phyloP scores from a whole-genome alignment of 441 rosid genomes.

The Sinapis alba region DNA sequence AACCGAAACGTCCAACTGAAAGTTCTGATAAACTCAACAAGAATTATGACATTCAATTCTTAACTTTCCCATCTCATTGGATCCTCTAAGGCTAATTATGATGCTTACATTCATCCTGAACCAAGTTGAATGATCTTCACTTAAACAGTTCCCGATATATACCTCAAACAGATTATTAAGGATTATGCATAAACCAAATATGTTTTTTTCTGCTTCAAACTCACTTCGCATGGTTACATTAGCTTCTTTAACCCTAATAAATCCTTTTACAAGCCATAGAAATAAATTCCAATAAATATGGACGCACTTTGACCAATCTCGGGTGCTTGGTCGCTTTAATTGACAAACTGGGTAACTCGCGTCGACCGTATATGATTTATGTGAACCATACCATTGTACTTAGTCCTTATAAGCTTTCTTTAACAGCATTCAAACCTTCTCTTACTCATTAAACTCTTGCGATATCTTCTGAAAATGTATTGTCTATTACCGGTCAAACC shows the following conservation, averaged over 20 bases:
- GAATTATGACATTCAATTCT: too few species aligned
- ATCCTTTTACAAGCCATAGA: too few species aligned
- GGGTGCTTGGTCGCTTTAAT: neutral
- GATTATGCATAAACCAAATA: too few species aligned
- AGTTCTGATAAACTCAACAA: too few species aligned
- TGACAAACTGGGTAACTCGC: neutral
- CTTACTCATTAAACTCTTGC: neutral
- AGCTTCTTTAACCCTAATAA: neutral
- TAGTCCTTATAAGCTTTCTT: neutral
- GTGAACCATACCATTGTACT: neutral
- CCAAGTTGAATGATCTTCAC: too few species aligned
- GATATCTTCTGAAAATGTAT: neutral
- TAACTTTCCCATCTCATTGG: too few species aligned
- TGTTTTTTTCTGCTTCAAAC: too few species aligned
- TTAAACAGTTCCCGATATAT: too few species aligned
- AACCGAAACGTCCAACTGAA: too few species aligned
- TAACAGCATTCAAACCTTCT: neutral
- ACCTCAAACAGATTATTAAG: too few species aligned
- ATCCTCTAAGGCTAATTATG: too few species aligned
- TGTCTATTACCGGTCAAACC: neutral
- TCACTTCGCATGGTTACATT: neutral
- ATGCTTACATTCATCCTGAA: too few species aligned
- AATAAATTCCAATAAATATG: neutral
- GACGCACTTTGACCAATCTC: neutral
- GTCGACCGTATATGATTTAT: neutral